Base-by-base conservation (phyloP, 441 rosid species). In the Euphorbia schlechtendalii region DNA sequence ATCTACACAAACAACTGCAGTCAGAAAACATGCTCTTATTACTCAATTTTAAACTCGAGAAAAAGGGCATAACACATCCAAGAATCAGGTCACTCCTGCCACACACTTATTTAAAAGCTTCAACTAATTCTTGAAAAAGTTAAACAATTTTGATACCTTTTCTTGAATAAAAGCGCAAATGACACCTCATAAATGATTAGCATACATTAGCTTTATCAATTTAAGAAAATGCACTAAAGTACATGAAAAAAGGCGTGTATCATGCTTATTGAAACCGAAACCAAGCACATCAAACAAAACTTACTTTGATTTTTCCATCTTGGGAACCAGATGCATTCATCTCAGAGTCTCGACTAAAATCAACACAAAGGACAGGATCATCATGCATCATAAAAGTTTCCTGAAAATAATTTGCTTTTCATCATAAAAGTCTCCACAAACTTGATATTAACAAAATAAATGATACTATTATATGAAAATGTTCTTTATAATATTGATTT, bases 341-440 rank as follows among this genome's bases (percentile, higher is more conserved):
- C 83, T 96, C 98, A 24, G 97, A 90, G 68, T 95, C 99, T 84
- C 89, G 84, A 80, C 99, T 95, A 78, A 92, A 92, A 77, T 95
- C 96, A 81, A 90, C 84, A 81, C 96, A 92, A 59, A 96, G 93
- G 72, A 88, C 94, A 64, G 96, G 90, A 69, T 92, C 96, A 69
- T 96, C 98, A 71, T 96, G 99, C 98, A 92, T 90, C 98, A 96
- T 96, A 81, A 92, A 92, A 67, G 90, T 86, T 83, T 96, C 98
- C 99, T 92, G 90, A 68, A 70, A 21, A 76, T 63, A 74, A 64
- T 75, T 1, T 22, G 53, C 64, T 55, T 61, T 32, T 66, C 52
- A 62, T 46, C 30, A 65, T 41, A 72, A 64, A 46, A 25, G 25
- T 53, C 53, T 53, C 57, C 20, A 25, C 36, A 63, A 46, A 71